Percentiles rank a stretch among this genome's conserved stretches.
phyloP scores from a whole-genome alignment of 2,329 filamentous ascomycete species.

The Fusarium pseudonygamai region DNA sequence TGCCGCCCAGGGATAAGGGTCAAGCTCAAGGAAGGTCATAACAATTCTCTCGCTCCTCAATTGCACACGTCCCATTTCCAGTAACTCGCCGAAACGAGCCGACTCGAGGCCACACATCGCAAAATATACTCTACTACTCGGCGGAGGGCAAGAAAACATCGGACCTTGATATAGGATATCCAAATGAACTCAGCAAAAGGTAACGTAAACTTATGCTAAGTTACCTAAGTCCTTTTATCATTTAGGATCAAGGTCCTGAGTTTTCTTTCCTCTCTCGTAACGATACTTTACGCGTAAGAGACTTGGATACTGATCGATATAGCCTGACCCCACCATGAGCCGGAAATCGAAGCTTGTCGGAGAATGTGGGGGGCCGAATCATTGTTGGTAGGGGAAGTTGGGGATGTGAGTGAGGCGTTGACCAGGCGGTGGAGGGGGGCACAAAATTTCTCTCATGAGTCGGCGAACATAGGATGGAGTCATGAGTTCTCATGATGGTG shows the following conservation, averaged over 20 bases:
- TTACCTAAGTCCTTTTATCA: neutral
- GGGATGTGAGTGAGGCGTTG: slow-evolving; percentile 28
- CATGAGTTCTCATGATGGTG: slow-evolving; percentile 19
- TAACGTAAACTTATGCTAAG: neutral
- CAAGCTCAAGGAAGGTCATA: neutral
- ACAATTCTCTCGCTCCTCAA: slow-evolving; percentile 17
- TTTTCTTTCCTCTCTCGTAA: neutral
- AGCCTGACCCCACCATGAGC: slow-evolving; percentile 30
- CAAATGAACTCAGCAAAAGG: neutral
- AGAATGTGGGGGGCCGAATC: slow-evolving; percentile 41
- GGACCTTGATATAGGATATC: neutral
- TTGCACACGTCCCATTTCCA: slow-evolving; percentile 10
- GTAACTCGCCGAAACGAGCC: slow-evolving; percentile 27
- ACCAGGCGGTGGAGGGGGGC: slow-evolving; percentile 38
- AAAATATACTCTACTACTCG: neutral
- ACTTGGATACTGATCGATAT: slow-evolving; percentile 19
- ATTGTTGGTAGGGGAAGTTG: slow-evolving; percentile 38
- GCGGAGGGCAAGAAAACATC: neutral
- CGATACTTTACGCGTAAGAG: slow-evolving; percentile 26
- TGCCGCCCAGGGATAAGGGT: slow-evolving; percentile 33
- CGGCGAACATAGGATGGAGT: neutral
- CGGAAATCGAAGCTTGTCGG: slow-evolving; percentile 38
- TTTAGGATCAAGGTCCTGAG: neutral
- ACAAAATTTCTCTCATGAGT: slow-evolving; percentile 29
- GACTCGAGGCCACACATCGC: slow-evolving; percentile 5